Percentiles rank a stretch among this genome's conserved stretches.
phyloP scores from a whole-genome alignment of 306 rosid species.

The Sindora glabra region DNA sequence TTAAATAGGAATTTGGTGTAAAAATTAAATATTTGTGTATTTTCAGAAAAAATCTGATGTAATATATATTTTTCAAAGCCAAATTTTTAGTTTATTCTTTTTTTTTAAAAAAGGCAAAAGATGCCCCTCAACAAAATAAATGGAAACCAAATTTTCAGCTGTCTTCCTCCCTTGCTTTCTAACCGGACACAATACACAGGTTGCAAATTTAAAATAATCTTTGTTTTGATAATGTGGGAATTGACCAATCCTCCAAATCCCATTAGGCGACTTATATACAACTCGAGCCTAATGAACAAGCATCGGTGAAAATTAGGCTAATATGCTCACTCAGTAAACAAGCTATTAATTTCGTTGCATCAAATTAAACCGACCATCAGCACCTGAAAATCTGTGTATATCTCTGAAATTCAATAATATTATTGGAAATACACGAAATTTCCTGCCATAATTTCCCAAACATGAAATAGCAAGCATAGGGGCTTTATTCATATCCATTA shows the following conservation, averaged over 20 bases:
- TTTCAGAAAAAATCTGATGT: no score
- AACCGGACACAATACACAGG: no score
- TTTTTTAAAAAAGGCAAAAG: no score
- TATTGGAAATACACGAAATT: constrained; percentile 20
- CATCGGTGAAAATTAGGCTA: constrained; percentile 16
- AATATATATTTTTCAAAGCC: no score
- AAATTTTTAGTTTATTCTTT: no score
- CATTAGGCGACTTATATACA: constrained; percentile 10
- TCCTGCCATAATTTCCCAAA: neutral
- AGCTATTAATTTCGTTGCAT: constrained; percentile 4
- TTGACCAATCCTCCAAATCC: constrained; percentile 1
- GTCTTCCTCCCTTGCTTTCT: no score
- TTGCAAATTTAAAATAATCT: no score
- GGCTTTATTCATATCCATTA: no score
- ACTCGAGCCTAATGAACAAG: neutral
- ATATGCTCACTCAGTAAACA: neutral
- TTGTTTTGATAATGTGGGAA: constrained; percentile 27
- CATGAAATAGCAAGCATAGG: neutral
- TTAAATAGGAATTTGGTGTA: no score
- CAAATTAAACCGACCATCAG: constrained; percentile 15
- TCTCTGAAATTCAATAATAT: constrained; percentile 2
- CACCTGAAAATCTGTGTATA: neutral
- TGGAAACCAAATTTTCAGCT: no score
- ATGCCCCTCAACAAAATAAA: no score
- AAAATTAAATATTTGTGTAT: no score